phyloP scores from a whole-genome alignment of 2,329 filamentous ascomycete species.

The Pseudogymnoascus verrucosus region DNA sequence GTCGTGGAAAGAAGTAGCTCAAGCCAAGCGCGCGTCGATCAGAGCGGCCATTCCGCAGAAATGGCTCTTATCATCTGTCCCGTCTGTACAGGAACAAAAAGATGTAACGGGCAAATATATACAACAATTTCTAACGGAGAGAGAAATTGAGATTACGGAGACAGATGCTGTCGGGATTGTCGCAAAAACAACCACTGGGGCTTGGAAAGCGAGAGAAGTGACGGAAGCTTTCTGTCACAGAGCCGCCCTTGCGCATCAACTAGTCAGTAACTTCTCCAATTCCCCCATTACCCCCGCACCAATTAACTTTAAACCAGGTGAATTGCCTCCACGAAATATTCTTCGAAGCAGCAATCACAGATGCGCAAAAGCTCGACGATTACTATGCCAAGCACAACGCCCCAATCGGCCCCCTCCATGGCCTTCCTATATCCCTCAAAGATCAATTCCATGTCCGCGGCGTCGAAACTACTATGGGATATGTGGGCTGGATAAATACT shows the following conservation, averaged over 20 bases:
- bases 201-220: constrained; percentile 49
- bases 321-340: constrained; percentile 53
- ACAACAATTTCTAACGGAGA: constrained; percentile 43
- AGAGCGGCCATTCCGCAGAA: constrained; percentile 46
- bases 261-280: constrained; percentile 48
- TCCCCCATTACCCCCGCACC: background rate
- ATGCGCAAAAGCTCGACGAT: constrained; percentile 44
- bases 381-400: constrained; percentile 35
- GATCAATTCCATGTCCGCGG: constrained; percentile 30
- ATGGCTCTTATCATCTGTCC: constrained; percentile 44
- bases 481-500: constrained; percentile 57
- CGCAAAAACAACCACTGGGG: constrained; percentile 42
- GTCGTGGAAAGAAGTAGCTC: constrained; percentile 42
- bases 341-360: constrained; percentile 43
- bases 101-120: constrained; percentile 50
- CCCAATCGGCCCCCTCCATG: constrained; percentile 35
- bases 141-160: constrained; percentile 54
- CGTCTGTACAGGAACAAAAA: constrained; percentile 41
- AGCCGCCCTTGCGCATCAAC: constrained; percentile 46
- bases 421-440: constrained; percentile 34
- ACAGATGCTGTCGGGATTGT: constrained; percentile 50
- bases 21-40: constrained; percentile 46
- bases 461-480: constrained; percentile 44
- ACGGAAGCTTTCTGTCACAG: constrained; percentile 46
- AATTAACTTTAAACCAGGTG: constrained; percentile 40